Evolutionary conservation across 139 green algal species (phyloP).

Genomic region (Gonium pectorale): DNA sequence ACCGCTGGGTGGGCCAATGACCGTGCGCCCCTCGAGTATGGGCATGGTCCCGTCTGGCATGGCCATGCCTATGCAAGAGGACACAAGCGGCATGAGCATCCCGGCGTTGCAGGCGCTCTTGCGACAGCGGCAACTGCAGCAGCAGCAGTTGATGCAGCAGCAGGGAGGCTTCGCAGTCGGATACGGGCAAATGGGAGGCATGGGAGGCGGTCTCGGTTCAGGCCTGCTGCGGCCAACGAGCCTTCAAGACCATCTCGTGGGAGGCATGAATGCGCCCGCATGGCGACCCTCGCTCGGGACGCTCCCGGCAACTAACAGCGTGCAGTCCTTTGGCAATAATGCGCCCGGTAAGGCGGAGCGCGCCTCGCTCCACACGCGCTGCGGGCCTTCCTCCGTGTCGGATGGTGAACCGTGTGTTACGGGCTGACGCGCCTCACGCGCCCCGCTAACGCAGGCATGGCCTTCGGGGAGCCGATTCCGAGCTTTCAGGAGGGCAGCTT

Average conservation of each 20-base stretch:
- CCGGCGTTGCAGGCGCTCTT: slow-evolving; percentile 21
- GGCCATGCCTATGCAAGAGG: neutral
- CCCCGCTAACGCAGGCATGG: neutral
- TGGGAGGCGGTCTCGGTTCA: neutral
- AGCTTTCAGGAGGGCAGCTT: neutral
- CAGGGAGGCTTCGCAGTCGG: neutral
- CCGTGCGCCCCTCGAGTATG: too few relatives aligned
- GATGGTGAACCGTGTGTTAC: too few relatives aligned
- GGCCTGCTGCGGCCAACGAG: slow-evolving; percentile 9
- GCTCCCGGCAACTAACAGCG: neutral
- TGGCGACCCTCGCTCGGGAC: slow-evolving; percentile 8
- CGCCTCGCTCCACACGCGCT: too few relatives aligned
- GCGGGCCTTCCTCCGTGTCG: too few relatives aligned
- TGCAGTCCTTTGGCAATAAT: neutral
- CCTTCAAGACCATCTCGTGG: slow-evolving; percentile 18
- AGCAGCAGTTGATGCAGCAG: neutral
- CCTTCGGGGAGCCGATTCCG: neutral
- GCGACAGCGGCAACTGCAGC: slow-evolving; percentile 9
- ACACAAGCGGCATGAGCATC: slow-evolving; percentile 12
- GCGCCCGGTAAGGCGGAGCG: too few relatives aligned
- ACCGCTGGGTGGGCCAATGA: too few relatives aligned
- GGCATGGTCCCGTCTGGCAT: neutral
- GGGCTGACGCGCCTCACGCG: too few relatives aligned
- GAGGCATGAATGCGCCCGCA: neutral
- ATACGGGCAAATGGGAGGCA: neutral